Evolutionary conservation across 495 filamentous ascomycete species (phyloP), one percentile per base, ranked within the genome.

Genomic region (Peziza echinospora): DNA sequence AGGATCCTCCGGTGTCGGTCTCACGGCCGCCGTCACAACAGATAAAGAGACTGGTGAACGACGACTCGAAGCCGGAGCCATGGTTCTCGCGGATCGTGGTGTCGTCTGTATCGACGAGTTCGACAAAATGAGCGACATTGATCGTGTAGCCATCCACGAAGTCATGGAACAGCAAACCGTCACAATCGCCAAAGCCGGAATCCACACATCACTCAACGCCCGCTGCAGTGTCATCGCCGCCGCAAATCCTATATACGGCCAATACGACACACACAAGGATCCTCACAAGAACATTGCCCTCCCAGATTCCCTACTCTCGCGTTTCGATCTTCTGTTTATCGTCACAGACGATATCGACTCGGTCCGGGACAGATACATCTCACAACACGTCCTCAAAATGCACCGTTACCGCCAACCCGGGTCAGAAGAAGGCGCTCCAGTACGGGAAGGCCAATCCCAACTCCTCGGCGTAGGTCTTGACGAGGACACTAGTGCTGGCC

Each of bases 91-190:
- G 58, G 89, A 99, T 57, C 78, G 89, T 41, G 89, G 89, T 47
- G 87, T 99, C 28, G 89, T 99, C 34, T 99, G 89, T 65, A 99
- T 99, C 54, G 89, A 99, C 62, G 89, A 99, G 62, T 99, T 99
- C 59, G 89, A 99, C 65, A 99, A 99, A 65, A 99, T 99, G 89
- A 91, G 82, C 51, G 89, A 96, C 62, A 78, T 96, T 28, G 89
- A 99, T 62, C 77, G 89, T 53, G 89, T 99, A 19, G 89, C 89
- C 41, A 99, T 99, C 55, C 89, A 99, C 71, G 89, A 99, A 83
- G 89, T 99, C 47, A 99, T 99, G 89, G 89, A 99, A 64, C 89
- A 99, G 66, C 89, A 99, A 61, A 99, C 89, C 0, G 89, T 99
- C 49, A 99, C 89, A 23, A 96, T 99, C 56, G 89, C 89, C 23